Conservation (phyloP, 1,139 yeast species). For the Yamadazyma diospyri region DNA sequence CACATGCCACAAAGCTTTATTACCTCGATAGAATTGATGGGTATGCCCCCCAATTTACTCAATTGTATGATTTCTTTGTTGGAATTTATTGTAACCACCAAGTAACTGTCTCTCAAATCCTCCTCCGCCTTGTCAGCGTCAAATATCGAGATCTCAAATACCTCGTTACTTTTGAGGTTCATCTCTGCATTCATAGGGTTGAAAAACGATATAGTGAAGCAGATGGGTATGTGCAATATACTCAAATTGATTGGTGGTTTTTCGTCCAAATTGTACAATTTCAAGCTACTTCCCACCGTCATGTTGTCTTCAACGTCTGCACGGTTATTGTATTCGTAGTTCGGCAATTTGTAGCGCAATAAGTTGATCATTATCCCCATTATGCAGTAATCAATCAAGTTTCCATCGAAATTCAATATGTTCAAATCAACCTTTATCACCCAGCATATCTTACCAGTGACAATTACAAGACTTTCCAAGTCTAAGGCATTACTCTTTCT, state of each 20-base stretch:
- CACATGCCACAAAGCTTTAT: conserved; percentile 72
- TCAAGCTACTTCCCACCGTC: conserved; percentile 24
- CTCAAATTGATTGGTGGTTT: conserved; percentile 86
- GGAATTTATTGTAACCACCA: conserved; percentile 83
- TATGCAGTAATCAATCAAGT: conserved; percentile 85
- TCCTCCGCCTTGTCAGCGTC: conserved; percentile 85
- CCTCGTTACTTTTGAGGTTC: conserved; percentile 62
- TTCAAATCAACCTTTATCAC: conserved; percentile 84
- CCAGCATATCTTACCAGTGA: conserved; percentile 93
- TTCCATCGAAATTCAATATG: conserved; percentile 87
- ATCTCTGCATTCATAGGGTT: conserved; percentile 62
- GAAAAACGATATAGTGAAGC: conserved; percentile 86
- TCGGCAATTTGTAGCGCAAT: conserved; percentile 81
- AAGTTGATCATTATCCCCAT: conserved; percentile 86
- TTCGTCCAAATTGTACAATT: conserved; percentile 69
- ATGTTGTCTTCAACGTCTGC: conserved; percentile 40
- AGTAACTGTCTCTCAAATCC: conserved; percentile 66
- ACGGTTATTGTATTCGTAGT: conserved; percentile 54
- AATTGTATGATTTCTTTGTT: conserved; percentile 89
- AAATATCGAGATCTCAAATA: conserved; percentile 58
- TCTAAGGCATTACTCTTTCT: conserved; percentile 88
- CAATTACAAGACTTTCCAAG: conserved; percentile 82
- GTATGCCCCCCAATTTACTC: conserved; percentile 85
- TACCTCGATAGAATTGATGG: conserved; percentile 70
- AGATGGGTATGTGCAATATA: conserved; percentile 83